phyloP scores from a whole-genome alignment of 768 basidiomycete species.

The Tulasnella sp. region DNA sequence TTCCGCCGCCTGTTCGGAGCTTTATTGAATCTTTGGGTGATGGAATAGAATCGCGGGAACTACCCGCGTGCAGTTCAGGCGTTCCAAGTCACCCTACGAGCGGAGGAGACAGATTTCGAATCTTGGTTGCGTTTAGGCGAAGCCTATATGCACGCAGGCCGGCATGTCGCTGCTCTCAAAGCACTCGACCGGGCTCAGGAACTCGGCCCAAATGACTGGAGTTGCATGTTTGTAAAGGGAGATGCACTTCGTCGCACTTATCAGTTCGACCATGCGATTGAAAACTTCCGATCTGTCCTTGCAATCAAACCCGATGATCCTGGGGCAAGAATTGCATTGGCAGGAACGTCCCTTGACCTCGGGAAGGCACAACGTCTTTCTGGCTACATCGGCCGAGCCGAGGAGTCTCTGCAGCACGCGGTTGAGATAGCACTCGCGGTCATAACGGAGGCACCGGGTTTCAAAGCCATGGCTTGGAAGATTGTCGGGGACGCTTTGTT shows the following conservation, averaged over 20 bases:
- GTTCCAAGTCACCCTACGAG: constrained; percentile 77
- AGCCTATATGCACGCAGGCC: constrained; percentile 80
- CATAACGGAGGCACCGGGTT: constrained; percentile 50
- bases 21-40: constrained; percentile 4
- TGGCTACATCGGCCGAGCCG: constrained; percentile 70
- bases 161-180: constrained; percentile 83
- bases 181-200: constrained; percentile 68
- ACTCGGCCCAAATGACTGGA: constrained; percentile 70
- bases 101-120: constrained; percentile 63
- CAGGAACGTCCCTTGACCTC: constrained; percentile 61
- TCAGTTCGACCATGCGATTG: constrained; percentile 65
- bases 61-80: constrained; percentile 70
- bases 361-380: constrained; percentile 55
- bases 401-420: constrained; percentile 60
- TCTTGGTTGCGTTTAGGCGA: constrained; percentile 92
- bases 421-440: constrained; percentile 44
- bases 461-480: constrained; percentile 78
- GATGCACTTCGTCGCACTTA: constrained; percentile 76
- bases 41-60: constrained; percentile 52
- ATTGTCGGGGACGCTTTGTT: constrained; percentile 66
- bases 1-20: background rate
- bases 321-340: constrained; percentile 63
- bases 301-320: constrained; percentile 53
- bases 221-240: constrained; percentile 72
- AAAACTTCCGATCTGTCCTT: constrained; percentile 51